Evolutionary conservation across 768 basidiomycete species (phyloP), one percentile per base, ranked within the genome.

Genomic region (Boletus rubropictus): DNA sequence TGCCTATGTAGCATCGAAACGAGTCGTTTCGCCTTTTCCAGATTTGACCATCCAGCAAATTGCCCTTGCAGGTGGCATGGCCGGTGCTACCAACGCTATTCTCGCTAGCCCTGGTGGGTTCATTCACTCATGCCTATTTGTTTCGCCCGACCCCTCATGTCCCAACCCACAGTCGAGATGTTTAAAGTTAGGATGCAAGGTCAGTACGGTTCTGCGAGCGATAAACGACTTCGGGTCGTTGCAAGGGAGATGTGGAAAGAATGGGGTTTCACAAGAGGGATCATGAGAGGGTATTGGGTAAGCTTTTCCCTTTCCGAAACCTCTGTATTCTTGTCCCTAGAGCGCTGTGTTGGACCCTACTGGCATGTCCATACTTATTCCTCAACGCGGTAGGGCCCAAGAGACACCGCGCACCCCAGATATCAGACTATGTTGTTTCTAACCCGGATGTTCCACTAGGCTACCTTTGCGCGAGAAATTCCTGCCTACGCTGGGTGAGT

Each of bases 161-260:
- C 17, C 9, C 2, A 14, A 31, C 14, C 51, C 35, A 44, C 50
- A 90, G 89, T 92, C 42, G 96, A 99, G 68, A 90, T 98, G 88
- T 97, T 97, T 73, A 98, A 99, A 69, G 90, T 97, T 24, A 79
- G 89, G 15, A 96, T 96, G 95, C 94, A 96, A 67, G 93, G 87
- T 7, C 89, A 97, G 62, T 95, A 96, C 56, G 95, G 94, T 10
- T 76, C 73, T 4, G 73, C 80, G 11, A 75, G 77, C 8, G 93
- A 97, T 63, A 86, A 94, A 65, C 77, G 80, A 33, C 72, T 99
- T 22, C 69, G 84, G 29, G 75, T 70, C 7, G 76, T 97, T 8
- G 80, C 79, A 14, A 71, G 69, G 18, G 92, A 94, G 54, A 90
- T 93, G 84, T 96, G 90, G 85, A 66, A 61, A 25, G 71, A 89